These are phyloP conservation scores for Aspergillus nanangensis DNA, from an alignment of 495 filamentous ascomycete species.

Conservation along the genomic window DNA sequence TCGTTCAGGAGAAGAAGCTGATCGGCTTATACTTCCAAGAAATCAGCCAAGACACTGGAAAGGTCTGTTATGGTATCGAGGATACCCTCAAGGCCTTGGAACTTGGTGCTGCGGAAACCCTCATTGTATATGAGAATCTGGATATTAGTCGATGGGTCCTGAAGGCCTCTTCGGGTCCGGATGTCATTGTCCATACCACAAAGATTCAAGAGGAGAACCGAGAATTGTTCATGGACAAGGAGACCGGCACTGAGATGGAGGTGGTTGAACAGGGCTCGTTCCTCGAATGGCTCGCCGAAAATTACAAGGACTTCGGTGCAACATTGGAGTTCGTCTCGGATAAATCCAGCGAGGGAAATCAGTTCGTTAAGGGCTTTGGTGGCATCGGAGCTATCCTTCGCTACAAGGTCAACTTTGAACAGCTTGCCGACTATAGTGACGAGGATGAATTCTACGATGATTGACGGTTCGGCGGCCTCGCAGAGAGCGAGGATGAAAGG, in stretches of 20 bases:
- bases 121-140: slow-evolving; percentile 98
- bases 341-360: slow-evolving; percentile 93
- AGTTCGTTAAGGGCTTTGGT: slow-evolving; percentile 99
- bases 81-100: slow-evolving; percentile 98
- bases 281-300: slow-evolving; percentile 97
- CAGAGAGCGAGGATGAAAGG: slow-evolving; percentile 77
- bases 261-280: slow-evolving; percentile 78
- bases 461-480: slow-evolving; percentile 94
- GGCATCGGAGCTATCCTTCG: slow-evolving; percentile 95
- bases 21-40: slow-evolving; percentile 98
- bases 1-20: slow-evolving; percentile 99
- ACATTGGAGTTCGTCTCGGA: slow-evolving; percentile 98
- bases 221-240: slow-evolving; percentile 86
- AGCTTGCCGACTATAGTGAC: slow-evolving; percentile 88
- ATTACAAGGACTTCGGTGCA: slow-evolving; percentile 95
- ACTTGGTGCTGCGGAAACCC: slow-evolving; percentile 84
- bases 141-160: slow-evolving; percentile 88
- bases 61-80: slow-evolving; percentile 95
- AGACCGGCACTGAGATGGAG: slow-evolving; percentile 96
- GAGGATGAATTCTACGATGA: slow-evolving; percentile 99
- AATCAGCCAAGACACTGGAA: slow-evolving; percentile 93
- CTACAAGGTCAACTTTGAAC: slow-evolving; percentile 99
- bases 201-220: slow-evolving; percentile 81
- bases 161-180: slow-evolving; percentile 65
- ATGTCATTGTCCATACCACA: slow-evolving; percentile 78